These are phyloP conservation scores for Ettlia oleoabundans DNA, from an alignment of 139 green algal genomes.

Conservation along the genomic window DNA sequence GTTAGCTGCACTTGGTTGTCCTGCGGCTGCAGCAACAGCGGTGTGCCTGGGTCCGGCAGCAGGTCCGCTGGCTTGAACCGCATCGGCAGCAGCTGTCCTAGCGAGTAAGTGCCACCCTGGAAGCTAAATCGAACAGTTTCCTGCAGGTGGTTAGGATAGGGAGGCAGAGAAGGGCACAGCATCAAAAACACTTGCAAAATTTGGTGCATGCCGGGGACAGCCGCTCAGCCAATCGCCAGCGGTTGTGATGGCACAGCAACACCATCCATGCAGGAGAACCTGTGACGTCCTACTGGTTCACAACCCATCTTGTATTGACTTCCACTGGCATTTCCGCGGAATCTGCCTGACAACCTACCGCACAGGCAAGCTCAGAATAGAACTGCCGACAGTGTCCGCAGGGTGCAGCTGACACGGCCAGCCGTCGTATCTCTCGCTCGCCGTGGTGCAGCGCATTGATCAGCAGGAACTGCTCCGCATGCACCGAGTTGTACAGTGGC, in stretches of 20 bases:
- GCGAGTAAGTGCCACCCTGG: constrained; percentile 43
- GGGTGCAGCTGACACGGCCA: constrained; percentile 80
- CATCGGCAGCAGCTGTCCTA: constrained; percentile 75
- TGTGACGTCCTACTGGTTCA: no score
- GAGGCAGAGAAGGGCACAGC: neutral
- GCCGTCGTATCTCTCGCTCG: constrained; percentile 58
- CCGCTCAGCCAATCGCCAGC: no score
- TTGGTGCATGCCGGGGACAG: no score
- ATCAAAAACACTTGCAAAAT: no score
- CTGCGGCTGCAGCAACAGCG: constrained; percentile 79
- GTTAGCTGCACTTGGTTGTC: constrained; percentile 60
- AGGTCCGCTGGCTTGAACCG: constrained; percentile 81
- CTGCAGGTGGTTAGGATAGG: constrained; percentile 48
- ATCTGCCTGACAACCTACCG: constrained; percentile 49
- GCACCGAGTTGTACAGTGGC: constrained; percentile 83
- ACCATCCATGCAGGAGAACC: no score
- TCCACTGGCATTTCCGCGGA: neutral
- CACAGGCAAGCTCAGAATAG: constrained; percentile 75
- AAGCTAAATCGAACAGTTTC: constrained; percentile 74
- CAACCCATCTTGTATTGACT: neutral
- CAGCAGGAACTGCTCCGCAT: constrained; percentile 90
- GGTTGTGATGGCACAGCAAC: no score
- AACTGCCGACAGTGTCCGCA: constrained; percentile 93
- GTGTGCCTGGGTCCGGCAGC: constrained; percentile 50
- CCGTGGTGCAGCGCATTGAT: constrained; percentile 69